Evolutionary conservation across 2,329 filamentous ascomycete species (phyloP).

Genomic region (Exophiala lecanii-corni): DNA sequence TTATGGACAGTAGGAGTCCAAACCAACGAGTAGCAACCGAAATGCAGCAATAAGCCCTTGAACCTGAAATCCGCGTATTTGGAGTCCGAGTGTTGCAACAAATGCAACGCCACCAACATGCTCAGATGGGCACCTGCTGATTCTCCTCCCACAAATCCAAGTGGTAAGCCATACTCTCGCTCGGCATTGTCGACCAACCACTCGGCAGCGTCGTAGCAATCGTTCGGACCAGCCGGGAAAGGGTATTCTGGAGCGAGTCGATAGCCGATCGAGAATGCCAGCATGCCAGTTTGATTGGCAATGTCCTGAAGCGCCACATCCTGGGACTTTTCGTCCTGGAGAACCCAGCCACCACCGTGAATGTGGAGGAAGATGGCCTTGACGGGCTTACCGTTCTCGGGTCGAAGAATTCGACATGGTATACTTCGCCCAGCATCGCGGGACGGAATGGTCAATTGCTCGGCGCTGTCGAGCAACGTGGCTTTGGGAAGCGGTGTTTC

Average conservation of each 20-base stretch:
- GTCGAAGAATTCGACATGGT: slow-evolving; percentile 49
- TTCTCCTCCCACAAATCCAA: slow-evolving; percentile 46
- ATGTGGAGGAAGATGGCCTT: slow-evolving; percentile 52
- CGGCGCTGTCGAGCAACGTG: slow-evolving; percentile 42
- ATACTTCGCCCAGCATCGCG: slow-evolving; percentile 49
- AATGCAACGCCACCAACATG: slow-evolving; percentile 44
- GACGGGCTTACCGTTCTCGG: slow-evolving; percentile 38
- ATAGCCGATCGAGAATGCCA: slow-evolving; percentile 55
- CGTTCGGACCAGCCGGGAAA: slow-evolving; percentile 51
- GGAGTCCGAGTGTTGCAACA: slow-evolving; percentile 36
- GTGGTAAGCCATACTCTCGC: slow-evolving; percentile 37
- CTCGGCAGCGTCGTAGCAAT: slow-evolving; percentile 54
- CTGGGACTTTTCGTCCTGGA: slow-evolving; percentile 35
- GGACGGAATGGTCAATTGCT: slow-evolving; percentile 48
- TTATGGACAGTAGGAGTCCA: slow-evolving; percentile 41
- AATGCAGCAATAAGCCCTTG: slow-evolving; percentile 50
- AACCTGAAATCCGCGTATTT: slow-evolving; percentile 37
- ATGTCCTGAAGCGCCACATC: slow-evolving; percentile 47
- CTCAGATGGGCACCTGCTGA: slow-evolving; percentile 50
- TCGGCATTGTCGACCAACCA: slow-evolving; percentile 49
- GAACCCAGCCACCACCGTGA: slow-evolving; percentile 48
- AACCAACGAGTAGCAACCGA: slow-evolving; percentile 48
- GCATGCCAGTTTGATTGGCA: slow-evolving; percentile 46
- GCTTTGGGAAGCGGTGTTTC: slow-evolving; percentile 50
- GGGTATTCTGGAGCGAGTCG: slow-evolving; percentile 57